phyloP scores from a whole-genome alignment of 2,329 filamentous ascomycete genomes.

The Ceratocystis ficicola region DNA sequence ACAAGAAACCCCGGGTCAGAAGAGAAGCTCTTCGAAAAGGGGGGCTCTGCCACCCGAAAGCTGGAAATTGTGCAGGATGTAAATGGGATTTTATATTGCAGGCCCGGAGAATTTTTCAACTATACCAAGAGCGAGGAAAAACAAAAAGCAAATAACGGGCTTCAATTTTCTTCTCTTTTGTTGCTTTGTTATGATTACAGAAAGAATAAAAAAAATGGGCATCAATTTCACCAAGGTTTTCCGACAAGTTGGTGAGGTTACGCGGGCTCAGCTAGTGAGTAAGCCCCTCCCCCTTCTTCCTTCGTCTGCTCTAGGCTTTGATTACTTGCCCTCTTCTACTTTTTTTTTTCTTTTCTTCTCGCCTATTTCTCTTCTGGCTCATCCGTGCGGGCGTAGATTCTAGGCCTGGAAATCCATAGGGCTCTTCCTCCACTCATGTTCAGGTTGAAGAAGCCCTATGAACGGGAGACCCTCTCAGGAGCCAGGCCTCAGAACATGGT shows the following conservation, averaged over 20 bases:
- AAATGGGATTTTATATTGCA: constrained; percentile 7
- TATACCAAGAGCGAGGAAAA: not conserved
- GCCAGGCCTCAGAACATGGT: too few species aligned
- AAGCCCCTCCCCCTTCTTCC: not conserved
- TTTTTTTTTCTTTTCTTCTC: too few species aligned
- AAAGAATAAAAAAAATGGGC: too few species aligned
- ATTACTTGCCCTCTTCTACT: not conserved
- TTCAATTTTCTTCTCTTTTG: not conserved
- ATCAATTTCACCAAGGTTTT: not conserved
- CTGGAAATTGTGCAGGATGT: constrained; percentile 7
- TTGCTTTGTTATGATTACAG: not conserved
- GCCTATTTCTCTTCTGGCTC: too few species aligned
- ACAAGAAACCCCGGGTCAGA: not conserved
- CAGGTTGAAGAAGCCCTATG: too few species aligned
- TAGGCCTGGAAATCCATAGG: too few species aligned
- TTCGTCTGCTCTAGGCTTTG: not conserved
- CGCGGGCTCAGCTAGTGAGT: not conserved
- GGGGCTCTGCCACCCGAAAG: not conserved
- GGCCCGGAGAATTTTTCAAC: not conserved
- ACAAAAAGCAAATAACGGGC: not conserved
- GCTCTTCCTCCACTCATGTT: too few species aligned
- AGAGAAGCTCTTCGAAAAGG: not conserved
- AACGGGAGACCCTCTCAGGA: too few species aligned
- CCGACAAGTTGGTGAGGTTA: not conserved
- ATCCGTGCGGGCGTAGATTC: too few species aligned